Evolutionary conservation across 129 eudicot genomes (phyloP).

Genomic region (Helianthus tuberosus): DNA sequence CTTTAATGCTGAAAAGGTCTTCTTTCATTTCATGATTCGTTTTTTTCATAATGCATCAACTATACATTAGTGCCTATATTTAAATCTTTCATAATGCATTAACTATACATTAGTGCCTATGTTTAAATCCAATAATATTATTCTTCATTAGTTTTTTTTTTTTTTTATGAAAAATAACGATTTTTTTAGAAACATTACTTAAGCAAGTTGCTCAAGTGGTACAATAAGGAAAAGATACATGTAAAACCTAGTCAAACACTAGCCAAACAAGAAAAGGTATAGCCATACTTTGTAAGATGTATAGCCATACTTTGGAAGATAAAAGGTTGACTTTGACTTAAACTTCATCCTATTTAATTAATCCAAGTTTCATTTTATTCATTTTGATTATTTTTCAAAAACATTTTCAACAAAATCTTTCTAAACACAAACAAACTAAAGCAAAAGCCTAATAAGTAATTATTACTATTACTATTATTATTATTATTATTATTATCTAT

Average conservation of each 20-base stretch:
- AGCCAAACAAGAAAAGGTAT: no score
- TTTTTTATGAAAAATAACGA: no score
- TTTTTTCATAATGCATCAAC: not conserved
- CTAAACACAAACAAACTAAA: no score
- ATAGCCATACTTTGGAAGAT: not conserved
- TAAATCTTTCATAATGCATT: not conserved
- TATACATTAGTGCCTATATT: not conserved
- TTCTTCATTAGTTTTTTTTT: not conserved
- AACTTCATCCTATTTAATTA: not conserved
- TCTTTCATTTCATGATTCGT: not conserved
- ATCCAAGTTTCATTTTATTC: not conserved
- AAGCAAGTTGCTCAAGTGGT: no score
- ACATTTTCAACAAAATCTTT: no score
- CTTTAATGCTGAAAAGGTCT: not conserved
- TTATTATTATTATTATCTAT: not conserved
- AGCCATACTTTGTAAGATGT: no score
- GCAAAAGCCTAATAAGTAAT: no score
- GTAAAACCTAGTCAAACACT: no score
- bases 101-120: not conserved
- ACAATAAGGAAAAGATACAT: no score
- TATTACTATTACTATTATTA: no score
- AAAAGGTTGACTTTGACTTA: constrained; percentile 1
- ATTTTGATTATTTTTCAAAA: not conserved
- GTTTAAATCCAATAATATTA: not conserved
- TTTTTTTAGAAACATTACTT: no score